A percentile compares a stretch with the other conserved stretches of the same genome.
phyloP scores from a whole-genome alignment of 164 flowering plant genomes.

The Annona cherimola region DNA sequence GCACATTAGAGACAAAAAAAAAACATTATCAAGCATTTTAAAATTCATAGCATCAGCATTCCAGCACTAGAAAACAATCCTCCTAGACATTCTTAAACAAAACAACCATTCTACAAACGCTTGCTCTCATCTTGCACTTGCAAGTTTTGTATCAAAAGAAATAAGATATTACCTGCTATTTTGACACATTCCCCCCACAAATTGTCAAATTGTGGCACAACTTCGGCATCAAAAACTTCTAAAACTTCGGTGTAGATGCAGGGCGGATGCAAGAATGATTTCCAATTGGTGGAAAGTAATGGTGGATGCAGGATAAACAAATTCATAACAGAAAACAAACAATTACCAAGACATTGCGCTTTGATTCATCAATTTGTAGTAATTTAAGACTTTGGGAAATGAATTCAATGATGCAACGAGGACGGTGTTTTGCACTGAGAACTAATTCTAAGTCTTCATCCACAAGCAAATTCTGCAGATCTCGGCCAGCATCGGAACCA shows the following conservation, averaged over 20 bases:
- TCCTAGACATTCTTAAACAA: no score
- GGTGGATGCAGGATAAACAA: background rate
- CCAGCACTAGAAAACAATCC: no score
- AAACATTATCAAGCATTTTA: background rate
- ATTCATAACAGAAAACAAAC: background rate
- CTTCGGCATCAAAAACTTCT: background rate
- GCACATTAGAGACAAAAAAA: background rate
- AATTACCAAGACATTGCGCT: conserved; percentile 56
- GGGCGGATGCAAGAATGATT: no score
- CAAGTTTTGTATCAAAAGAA: background rate
- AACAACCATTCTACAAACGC: background rate
- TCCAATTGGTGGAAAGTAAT: background rate
- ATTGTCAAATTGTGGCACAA: background rate
- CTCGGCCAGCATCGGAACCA: conserved; percentile 62
- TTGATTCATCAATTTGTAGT: conserved; percentile 65
- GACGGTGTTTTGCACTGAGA: conserved; percentile 67
- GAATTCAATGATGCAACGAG: conserved; percentile 84
- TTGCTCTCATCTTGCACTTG: background rate
- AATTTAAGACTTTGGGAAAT: conserved; percentile 73
- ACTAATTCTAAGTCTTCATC: conserved; percentile 68
- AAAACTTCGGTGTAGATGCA: background rate
- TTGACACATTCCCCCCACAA: background rate
- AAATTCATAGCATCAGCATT: background rate
- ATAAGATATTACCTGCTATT: background rate
- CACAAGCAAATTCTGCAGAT: conserved; percentile 56